These are phyloP conservation scores for Hawksworthiomyces lignivorus DNA, from an alignment of 2,329 filamentous ascomycete genomes.

Conservation along the genomic window DNA sequence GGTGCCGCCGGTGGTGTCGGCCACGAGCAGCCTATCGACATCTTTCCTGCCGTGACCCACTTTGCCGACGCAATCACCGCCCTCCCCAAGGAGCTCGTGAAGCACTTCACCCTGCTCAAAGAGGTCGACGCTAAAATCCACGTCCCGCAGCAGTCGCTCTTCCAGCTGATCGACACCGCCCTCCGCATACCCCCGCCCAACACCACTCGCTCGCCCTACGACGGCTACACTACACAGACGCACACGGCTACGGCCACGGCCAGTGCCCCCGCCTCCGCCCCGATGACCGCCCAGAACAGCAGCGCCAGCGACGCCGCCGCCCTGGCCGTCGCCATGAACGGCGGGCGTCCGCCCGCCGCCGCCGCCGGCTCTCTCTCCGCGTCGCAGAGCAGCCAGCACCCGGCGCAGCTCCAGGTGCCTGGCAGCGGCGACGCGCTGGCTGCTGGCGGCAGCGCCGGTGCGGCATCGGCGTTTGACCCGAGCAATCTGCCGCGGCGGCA, in stretches of 20 bases:
- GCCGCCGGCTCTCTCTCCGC: neutral
- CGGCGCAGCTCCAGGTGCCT: neutral
- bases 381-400: neutral
- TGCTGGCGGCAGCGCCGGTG: slow-evolving; percentile 1
- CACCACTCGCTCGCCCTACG: slow-evolving; percentile 32
- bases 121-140: slow-evolving; percentile 98
- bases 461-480: slow-evolving; percentile 36
- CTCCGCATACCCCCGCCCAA: slow-evolving; percentile 43
- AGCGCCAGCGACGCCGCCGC: slow-evolving; percentile 28
- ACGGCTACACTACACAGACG: slow-evolving; percentile 35
- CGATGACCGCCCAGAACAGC: slow-evolving; percentile 44
- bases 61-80: slow-evolving; percentile 91
- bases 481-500: slow-evolving; percentile 60
- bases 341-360: neutral
- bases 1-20: slow-evolving; percentile 34
- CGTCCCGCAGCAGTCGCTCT: slow-evolving; percentile 74
- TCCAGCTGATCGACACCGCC: slow-evolving; percentile 63
- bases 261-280: slow-evolving; percentile 32
- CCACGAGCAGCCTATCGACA: slow-evolving; percentile 55
- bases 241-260: neutral
- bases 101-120: slow-evolving; percentile 91
- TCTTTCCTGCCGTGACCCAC: slow-evolving; percentile 59
- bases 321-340: too few species aligned
- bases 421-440: slow-evolving; percentile 1
- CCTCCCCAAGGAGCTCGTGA: slow-evolving; percentile 87